A percentile compares a stretch with the other conserved stretches of the same genome.
phyloP scores from a whole-genome alignment of 73 alveolate species.

The Paramecium pentaurelia region DNA sequence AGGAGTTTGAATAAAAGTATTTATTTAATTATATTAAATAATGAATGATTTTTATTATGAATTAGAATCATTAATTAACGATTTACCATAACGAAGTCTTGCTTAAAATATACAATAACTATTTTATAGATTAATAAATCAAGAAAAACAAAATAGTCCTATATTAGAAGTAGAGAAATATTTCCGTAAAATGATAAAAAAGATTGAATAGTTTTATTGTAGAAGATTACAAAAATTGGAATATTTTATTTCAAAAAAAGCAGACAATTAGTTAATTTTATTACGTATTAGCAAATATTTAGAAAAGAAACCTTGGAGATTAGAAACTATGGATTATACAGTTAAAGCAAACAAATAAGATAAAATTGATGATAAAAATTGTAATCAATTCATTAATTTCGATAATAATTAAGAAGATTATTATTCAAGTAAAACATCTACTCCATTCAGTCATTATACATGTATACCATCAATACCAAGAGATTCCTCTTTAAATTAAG shows the following conservation, averaged over 20 bases:
- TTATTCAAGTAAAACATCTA: neutral
- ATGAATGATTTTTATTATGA: constrained; percentile 32
- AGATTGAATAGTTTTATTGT: constrained; percentile 30
- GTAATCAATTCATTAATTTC: constrained; percentile 23
- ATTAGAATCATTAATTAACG: constrained; percentile 26
- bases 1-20: neutral
- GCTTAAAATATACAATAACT: neutral
- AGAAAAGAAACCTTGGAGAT: constrained; percentile 26
- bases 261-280: neutral
- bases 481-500: constrained; percentile 24
- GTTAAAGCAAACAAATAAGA: neutral
- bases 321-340: constrained; percentile 11
- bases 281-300: neutral
- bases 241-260: neutral
- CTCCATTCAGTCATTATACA: constrained; percentile 41
- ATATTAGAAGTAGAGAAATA: constrained; percentile 8
- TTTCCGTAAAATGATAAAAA: constrained; percentile 18
- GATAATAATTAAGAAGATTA: neutral
- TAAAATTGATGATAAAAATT: constrained; percentile 32
- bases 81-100: constrained; percentile 31
- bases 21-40: neutral
- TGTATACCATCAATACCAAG: neutral
- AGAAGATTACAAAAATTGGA: constrained; percentile 41
- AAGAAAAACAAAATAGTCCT: neutral
- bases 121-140: neutral